These are phyloP conservation scores for Corymbia maculata DNA, from an alignment of 345 rosid genomes.

Conservation along the genomic window DNA sequence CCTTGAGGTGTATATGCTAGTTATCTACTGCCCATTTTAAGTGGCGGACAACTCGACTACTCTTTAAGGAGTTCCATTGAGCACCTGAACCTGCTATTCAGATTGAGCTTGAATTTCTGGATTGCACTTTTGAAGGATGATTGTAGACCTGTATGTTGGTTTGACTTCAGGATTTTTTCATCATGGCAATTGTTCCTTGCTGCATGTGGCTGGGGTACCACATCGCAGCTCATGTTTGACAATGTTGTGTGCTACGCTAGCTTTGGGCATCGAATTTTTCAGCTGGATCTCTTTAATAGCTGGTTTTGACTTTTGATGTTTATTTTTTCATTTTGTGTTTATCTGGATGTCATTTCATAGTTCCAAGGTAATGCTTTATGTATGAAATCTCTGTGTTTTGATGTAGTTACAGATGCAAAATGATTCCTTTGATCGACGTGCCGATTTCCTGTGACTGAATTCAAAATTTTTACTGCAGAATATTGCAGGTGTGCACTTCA, in stretches of 20 bases:
- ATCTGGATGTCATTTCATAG: neutral
- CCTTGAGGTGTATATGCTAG: neutral
- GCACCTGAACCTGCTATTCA: neutral
- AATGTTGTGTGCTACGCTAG: neutral
- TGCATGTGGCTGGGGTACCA: neutral
- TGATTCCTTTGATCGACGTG: neutral
- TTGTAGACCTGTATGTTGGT: neutral
- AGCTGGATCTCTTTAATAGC: neutral
- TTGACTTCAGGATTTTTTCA: neutral
- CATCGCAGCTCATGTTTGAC: neutral
- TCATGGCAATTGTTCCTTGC: neutral
- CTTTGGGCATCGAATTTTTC: neutral
- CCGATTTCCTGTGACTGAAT: constrained; percentile 5
- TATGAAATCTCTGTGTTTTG: neutral
- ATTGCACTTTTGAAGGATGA: neutral
- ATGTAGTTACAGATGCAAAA: neutral
- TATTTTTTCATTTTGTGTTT: neutral
- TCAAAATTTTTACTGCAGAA: constrained; percentile 52
- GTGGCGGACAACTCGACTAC: neutral
- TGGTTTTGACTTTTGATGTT: neutral
- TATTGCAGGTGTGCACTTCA: constrained; percentile 54
- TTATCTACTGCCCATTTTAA: neutral
- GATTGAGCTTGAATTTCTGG: neutral
- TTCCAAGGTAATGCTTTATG: neutral
- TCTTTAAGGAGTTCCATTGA: neutral